These are phyloP conservation scores for Arthrobotrys musiformis DNA, from an alignment of 2,329 filamentous ascomycete genomes.

Conservation along the genomic window DNA sequence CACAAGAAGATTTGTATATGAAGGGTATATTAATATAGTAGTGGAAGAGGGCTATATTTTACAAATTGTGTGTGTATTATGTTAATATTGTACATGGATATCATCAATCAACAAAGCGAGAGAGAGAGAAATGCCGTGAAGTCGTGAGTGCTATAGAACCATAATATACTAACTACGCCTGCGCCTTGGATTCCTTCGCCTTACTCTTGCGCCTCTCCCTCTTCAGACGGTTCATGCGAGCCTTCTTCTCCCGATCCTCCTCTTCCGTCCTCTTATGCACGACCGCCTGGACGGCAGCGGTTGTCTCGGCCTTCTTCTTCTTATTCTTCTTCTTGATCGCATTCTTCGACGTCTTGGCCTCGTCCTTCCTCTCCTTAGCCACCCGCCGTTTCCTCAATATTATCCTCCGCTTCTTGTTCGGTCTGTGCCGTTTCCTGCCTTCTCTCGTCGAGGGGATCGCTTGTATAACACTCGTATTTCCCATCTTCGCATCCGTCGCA, in stretches of 20 bases:
- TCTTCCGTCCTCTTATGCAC: conserved; percentile 44
- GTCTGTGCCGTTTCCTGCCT: conserved; percentile 21
- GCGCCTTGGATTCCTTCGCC: conserved; percentile 17
- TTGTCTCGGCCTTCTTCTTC: conserved; percentile 17
- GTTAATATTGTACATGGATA: too few species aligned
- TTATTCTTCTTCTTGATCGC: conserved; percentile 47
- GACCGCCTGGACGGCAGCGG: conserved; percentile 21
- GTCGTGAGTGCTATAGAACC: too few species aligned
- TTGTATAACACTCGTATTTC: neutral
- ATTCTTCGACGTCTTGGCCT: conserved; percentile 29
- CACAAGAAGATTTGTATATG: too few species aligned
- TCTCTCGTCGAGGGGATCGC: neutral
- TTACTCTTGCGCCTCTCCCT: conserved; percentile 34
- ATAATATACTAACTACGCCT: neutral
- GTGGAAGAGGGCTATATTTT: neutral
- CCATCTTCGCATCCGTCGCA: neutral
- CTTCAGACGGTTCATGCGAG: conserved; percentile 48
- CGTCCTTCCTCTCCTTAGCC: conserved; percentile 1
- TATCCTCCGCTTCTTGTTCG: conserved; percentile 44
- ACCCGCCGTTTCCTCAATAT: conserved; percentile 21
- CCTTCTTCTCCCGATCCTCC: conserved; percentile 46
- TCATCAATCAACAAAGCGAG: too few species aligned
- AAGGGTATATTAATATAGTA: neutral
- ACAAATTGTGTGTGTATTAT: neutral
- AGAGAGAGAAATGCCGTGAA: too few species aligned